Conservation (phyloP, 225 moss, liverwort and hornwort species). For the Asterella californica region DNA sequence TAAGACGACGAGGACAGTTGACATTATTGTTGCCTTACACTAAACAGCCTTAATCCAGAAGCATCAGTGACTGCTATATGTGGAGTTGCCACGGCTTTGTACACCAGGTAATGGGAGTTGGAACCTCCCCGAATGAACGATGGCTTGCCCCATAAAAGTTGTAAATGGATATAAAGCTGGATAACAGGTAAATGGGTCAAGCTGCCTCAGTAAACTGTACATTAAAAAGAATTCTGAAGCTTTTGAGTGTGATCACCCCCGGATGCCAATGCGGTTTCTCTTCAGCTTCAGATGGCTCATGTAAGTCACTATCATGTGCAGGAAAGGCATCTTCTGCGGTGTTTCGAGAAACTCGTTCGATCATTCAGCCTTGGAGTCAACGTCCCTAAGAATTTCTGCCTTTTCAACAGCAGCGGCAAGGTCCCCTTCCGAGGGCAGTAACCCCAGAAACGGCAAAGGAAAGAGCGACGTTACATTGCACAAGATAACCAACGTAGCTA, state of each 20-base stretch:
- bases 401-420: constrained; percentile 70
- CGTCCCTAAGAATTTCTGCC: constrained; percentile 55
- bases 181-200: not conserved
- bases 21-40: not conserved
- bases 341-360: not conserved
- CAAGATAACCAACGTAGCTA: constrained; percentile 59
- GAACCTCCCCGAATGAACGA: not conserved
- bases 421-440: constrained; percentile 77
- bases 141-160: not conserved
- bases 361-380: constrained; percentile 38
- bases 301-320: not conserved
- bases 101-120: not conserved
- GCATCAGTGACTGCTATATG: not conserved
- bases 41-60: not conserved
- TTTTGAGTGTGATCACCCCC: not conserved
- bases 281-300: not conserved
- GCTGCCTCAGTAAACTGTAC: not conserved
- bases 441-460: constrained; percentile 74
- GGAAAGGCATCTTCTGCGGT: not conserved
- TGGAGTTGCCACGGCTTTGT: not conserved
- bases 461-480: constrained; percentile 76
- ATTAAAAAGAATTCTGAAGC: not conserved
- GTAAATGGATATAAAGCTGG: not conserved
- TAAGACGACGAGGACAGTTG: not conserved
- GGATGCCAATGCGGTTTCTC: not conserved